These are phyloP conservation scores for Podospora pseudocomata DNA, from an alignment of 495 filamentous ascomycete species.

Conservation along the genomic window DNA sequence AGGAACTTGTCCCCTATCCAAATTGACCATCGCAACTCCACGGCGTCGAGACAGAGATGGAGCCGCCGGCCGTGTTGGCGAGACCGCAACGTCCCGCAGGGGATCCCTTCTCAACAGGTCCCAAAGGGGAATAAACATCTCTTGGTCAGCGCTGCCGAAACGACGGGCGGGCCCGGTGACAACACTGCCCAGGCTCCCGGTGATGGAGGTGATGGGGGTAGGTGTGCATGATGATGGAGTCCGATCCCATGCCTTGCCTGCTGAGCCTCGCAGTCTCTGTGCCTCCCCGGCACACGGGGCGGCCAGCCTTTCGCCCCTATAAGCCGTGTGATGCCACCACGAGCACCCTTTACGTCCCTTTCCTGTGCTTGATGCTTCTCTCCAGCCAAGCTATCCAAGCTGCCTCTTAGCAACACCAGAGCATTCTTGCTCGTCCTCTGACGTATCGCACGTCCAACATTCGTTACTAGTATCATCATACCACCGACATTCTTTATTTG, in stretches of 20 bases:
- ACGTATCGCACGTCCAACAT: slow-evolving; percentile 49
- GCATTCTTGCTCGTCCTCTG: slow-evolving; percentile 43
- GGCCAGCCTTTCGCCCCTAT: neutral
- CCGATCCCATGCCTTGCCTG: neutral
- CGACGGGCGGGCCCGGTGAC: neutral
- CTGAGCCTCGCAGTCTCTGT: slow-evolving; percentile 3
- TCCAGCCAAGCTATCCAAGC: slow-evolving; percentile 21
- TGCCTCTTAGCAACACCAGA: slow-evolving; percentile 29
- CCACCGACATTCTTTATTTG: slow-evolving; percentile 24
- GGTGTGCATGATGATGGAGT: slow-evolving; percentile 3
- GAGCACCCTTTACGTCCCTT: slow-evolving; percentile 6
- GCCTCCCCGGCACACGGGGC: slow-evolving; percentile 2
- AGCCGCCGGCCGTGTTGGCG: neutral
- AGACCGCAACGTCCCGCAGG: neutral
- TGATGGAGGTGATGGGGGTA: neutral
- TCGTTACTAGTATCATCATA: slow-evolving; percentile 12
- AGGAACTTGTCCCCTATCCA: neutral
- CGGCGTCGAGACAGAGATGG: neutral
- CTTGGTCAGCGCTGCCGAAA: neutral
- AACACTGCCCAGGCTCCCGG: neutral
- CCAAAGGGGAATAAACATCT: slow-evolving; percentile 7
- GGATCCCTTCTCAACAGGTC: slow-evolving; percentile 5
- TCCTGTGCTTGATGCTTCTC: slow-evolving; percentile 21
- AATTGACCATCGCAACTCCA: neutral
- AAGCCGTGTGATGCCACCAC: slow-evolving; percentile 10